Base-by-base conservation (phyloP, 768 basidiomycete species). In the Multifurca ochricompacta region DNA sequence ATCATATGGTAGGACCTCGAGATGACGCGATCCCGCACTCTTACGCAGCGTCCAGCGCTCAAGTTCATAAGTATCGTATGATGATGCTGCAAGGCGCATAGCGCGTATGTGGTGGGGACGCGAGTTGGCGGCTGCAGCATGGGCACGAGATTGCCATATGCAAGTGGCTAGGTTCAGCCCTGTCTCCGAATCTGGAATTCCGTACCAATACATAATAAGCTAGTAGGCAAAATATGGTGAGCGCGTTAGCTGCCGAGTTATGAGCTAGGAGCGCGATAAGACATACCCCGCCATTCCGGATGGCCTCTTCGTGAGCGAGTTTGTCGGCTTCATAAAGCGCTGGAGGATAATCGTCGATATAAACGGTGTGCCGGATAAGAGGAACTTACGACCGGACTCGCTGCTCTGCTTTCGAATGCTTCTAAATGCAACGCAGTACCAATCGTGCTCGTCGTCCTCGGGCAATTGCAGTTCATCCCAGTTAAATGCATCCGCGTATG, bases 191-290 rank as follows among this genome's bases (percentile, higher is more conserved):
- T 89, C 72, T 1, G 93, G 93, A 28, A 85, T 76, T 9, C 93
- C 93, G 62, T 92, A 94, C 94, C 95, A 97, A 68, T 97, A 97
- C 66, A 94, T 74, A 48, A 96, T 78, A 30, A 97, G 73, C 80
- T 90, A 54, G 9, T n/a, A n/a, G n/a, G n/a, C n/a, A 37, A 36
- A 56, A 18, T 28, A 37, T 65, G 47, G 37, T 47, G 18, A 18
- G 48, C 21, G 31, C 40, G 21, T 44, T 42, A 48, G 27, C 13
- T n/a, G 51, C 47, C 10, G 49, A 30, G 21, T 3, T 27, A 39
- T 37, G 16, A 43, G 14, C 40, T 23, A 11, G 23, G 18, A 58
- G 25, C 10, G 30, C 7, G 37, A 41, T 18, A 40, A 18, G 43
- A 73, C 83, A 66, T 66, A 91, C 87, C 18, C 91, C 90, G 60